Base-by-base conservation (phyloP, 192 early-diverging fungal species). In the Gryganskiella cystojenkinii region DNA sequence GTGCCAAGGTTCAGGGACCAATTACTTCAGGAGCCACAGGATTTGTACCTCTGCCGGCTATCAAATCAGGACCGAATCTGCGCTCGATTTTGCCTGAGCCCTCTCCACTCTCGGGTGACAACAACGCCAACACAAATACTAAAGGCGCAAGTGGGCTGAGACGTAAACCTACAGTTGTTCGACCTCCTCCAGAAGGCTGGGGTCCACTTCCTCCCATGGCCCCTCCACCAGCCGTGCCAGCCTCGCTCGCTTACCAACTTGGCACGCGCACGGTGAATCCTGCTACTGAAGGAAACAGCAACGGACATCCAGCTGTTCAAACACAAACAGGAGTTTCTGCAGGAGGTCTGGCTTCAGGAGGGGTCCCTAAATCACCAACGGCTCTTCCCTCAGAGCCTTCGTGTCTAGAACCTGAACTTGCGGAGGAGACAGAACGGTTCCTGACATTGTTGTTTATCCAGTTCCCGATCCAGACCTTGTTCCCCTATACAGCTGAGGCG, bases 381-480 rank as follows among this genome's bases (percentile, higher is more conserved):
- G 24, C 27, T 13, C 19, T 37, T 2, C 7, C 44, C 17, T 25
- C 64, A n/a, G 74, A 58, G 31, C 61, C 74, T 0, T 78, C 74
- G n/a, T 78, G 74, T 64, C 42, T 78, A 44, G 74, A 78, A 44
- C 74, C 74, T 6, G 74, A 78, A 33, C n/a, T 78, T 33, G 74
- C 74, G 0, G 74, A 78, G 42, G 74, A 78, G 42, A 78, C 74
- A 3, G 74, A 78, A 54, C 60, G 74, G 44, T 78, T 78, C 51
- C 30, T 78, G 67, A 78, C 74, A 7, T n/a, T 78, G 37, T 31
- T 78, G 5, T 78, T 78, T 60, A 45, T 78, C 34, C 74, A 78
- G 42, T 64, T 78, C 56, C 74, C 74, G 5, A 69, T 78, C 50
- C 74, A 78, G 61, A 78, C 74, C 1, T 54, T 78, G 19, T 78